Percentiles rank a stretch among this genome's conserved stretches.
Conservation (phyloP, 2,329 filamentous ascomycete genomes). For the Apiospora rasikravindrae region DNA sequence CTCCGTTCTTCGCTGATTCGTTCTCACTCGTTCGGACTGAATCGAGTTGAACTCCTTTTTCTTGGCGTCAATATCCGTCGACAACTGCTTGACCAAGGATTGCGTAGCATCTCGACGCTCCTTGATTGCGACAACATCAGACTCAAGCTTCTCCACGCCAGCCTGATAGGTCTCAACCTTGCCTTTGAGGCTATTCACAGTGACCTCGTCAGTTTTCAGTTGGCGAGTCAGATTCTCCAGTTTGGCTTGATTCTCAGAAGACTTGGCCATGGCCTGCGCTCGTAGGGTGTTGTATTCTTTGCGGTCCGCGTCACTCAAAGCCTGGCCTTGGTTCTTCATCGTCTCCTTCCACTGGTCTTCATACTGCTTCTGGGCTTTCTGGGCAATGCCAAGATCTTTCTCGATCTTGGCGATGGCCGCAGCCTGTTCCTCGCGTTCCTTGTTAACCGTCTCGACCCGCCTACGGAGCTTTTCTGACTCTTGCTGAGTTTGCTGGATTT, state of each 20-base stretch:
- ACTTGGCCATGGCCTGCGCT: constrained; percentile 82
- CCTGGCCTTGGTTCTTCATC: constrained; percentile 84
- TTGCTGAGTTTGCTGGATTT: constrained; percentile 78
- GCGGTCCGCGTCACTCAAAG: constrained; percentile 83
- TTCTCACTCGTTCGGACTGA: constrained; percentile 81
- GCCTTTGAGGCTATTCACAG: constrained; percentile 85
- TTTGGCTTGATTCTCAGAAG: constrained; percentile 80
- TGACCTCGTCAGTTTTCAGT: constrained; percentile 88
- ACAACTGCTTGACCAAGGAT: constrained; percentile 67
- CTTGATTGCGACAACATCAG: constrained; percentile 71
- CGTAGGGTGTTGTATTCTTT: constrained; percentile 88
- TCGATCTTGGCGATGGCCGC: constrained; percentile 73
- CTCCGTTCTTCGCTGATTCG: constrained; percentile 83
- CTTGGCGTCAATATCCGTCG: constrained; percentile 80
- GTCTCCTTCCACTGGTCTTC: constrained; percentile 86
- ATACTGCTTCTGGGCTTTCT: constrained; percentile 88
- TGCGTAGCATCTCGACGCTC: constrained; percentile 71
- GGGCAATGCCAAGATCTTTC: constrained; percentile 81
- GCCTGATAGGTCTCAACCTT: constrained; percentile 82
- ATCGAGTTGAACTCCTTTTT: constrained; percentile 90
- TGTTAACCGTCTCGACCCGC: constrained; percentile 72
- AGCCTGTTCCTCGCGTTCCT: constrained; percentile 76
- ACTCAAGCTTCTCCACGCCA: constrained; percentile 74
- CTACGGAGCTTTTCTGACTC: constrained; percentile 72
- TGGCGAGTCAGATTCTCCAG: constrained; percentile 88